Base-by-base conservation (phyloP, 495 filamentous ascomycete species). In the Rhizodiscina lignyota region DNA sequence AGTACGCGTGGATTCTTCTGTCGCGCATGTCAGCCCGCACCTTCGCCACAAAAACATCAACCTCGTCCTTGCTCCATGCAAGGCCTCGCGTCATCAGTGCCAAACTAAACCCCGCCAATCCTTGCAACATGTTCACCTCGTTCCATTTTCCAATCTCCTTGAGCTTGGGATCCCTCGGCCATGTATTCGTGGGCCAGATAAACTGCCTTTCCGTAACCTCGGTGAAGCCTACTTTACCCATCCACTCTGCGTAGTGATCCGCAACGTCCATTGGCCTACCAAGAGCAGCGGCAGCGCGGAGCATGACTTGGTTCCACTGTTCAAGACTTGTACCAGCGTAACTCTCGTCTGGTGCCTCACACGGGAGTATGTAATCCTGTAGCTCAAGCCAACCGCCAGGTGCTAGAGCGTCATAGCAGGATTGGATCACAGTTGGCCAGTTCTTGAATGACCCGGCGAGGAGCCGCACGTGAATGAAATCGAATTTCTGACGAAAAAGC, bases 391-490 rank as follows among this genome's bases (percentile, higher is more conserved):
- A 41, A 26, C 38, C 38, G 5, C 38, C 38, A 13, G 38, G 33
- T 8, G 38, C 33, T 2, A 34, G 18, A 21, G 28, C 18, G 32
- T 32, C 15, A 15, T 20, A 19, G 3, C 13, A 16, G 26, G 34
- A 11, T 19, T 13, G 37, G 45, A 69, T 57, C 22, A 69, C 54
- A 21, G 45, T 39, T 19, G 41, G 54, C 47, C 66, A 68, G 51
- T 72, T 61, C 18, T 58, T 47, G 37, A 71, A 66, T 28, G 50
- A 61, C 41, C 58, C 60, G 22, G 57, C 44, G 40, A 74, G 55
- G 38, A 63, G 55, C 6, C 69, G 61, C 5, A 55, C 50, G 40
- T 73, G 63, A 37, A 74, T 61, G 42, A 62, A 66, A 48, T 72
- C 61, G 43, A 67, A 73, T 18, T 54, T 47, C n/a, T 55, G 42